Evolutionary conservation across 108 stramenopile species (phyloP).

Genomic region (Ochromonas danica): DNA sequence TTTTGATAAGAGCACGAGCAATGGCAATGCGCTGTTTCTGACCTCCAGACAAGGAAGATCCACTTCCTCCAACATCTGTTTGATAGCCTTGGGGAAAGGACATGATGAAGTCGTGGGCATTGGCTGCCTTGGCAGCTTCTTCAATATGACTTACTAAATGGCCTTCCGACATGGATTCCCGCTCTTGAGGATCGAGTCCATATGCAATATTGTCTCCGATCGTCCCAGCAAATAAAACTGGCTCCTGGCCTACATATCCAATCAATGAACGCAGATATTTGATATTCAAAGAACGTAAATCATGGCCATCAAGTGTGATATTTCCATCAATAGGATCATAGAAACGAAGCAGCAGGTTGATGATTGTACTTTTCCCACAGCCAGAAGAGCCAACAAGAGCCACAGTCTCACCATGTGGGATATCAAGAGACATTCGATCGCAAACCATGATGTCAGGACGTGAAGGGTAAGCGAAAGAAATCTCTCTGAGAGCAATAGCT

Average conservation of each 20-base stretch:
- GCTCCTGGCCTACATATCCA: conserved; percentile 24
- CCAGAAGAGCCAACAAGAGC: conserved; percentile 87
- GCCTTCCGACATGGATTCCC: background rate
- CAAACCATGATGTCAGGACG: conserved; percentile 72
- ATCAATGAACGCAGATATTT: conserved; percentile 56
- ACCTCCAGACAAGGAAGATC: conserved; percentile 53
- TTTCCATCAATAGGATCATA: conserved; percentile 71
- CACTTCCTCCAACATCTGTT: conserved; percentile 56
- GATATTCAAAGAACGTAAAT: conserved; percentile 76
- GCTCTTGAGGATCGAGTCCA: background rate
- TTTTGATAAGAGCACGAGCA: conserved; percentile 71
- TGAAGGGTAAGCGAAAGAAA: conserved; percentile 84
- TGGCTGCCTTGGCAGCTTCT: conserved; percentile 77
- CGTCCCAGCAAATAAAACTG: conserved; percentile 25
- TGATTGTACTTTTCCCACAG: conserved; percentile 77
- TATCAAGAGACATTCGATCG: conserved; percentile 62
- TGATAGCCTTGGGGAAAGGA: conserved; percentile 58
- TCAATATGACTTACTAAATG: conserved; percentile 49
- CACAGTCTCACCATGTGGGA: conserved; percentile 73
- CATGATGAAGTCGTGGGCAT: conserved; percentile 76
- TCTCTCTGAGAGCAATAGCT: conserved; percentile 53
- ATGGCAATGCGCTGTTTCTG: conserved; percentile 74
- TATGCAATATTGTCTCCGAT: conserved; percentile 10
- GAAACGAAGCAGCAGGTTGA: conserved; percentile 83
- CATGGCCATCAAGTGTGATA: conserved; percentile 77